Base-by-base conservation (phyloP, 2,329 filamentous ascomycete genomes). In the Pseudogymnoascus sp. region DNA sequence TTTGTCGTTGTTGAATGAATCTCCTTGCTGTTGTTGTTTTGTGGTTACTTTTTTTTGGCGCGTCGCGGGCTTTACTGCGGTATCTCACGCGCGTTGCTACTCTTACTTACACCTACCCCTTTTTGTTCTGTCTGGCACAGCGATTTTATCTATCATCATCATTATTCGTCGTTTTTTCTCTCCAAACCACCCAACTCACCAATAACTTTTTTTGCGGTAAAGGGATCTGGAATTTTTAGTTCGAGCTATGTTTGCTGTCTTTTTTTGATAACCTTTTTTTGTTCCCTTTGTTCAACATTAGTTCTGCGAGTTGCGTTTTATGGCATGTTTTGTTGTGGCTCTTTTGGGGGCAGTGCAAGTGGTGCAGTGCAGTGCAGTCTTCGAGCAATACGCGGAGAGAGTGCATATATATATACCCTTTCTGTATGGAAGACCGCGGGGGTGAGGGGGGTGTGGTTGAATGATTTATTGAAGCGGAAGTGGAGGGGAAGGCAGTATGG, bases 1-100 rank as follows among this genome's bases (percentile, higher is more conserved):
- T 50, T 50, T 50, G 41, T 50, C 41, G 41, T 50, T 50, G 41
- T 50, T 50, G 22, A 50, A 50, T 50, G 41, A 50, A 50, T 50
- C 41, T 50, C 41, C 22, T 50, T 26, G 41, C 41, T 50, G 41
- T 50, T 50, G 41, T 50, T 26, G 41, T 46, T 50, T 50, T 11
- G 1, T 50, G 22, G 41, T 12, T 26, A 24, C 31, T 33, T 33
- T 26, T 50, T 26, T 50, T 50, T 10, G 2, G 41, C 41, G 41
- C 41, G 41, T 26, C 41, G 41, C 41, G 41, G 26, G 41, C 41
- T 50, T n/a, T 50, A 50, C 41, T 50, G 22, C 41, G 41, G 41
- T 46, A 46, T 46, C 26, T 46, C 41, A 46, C 41, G 41, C 22
- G 41, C 41, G 41, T 50, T 10, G 41, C 41, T 50, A 50, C 41